Evolutionary conservation across 116 monocot species (phyloP).

Genomic region (Iris pallida): DNA sequence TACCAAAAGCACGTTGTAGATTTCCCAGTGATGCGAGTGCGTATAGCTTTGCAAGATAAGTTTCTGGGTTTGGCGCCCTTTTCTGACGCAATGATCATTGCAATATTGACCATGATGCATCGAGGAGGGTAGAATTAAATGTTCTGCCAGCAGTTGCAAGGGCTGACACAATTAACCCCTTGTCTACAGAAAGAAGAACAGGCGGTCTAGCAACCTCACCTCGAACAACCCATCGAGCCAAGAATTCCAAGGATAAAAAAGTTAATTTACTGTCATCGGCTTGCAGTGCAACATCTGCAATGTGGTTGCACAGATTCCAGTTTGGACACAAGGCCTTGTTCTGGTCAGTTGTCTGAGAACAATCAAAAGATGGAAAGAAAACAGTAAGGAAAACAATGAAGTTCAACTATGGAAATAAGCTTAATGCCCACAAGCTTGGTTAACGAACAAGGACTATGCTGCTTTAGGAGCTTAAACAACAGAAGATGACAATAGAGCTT

Average conservation of each 20-base stretch:
- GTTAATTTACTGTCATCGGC: constrained; percentile 75
- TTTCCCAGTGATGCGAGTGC: constrained; percentile 73
- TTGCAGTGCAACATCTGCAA: constrained; percentile 67
- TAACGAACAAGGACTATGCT: neutral
- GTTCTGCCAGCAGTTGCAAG: constrained; percentile 73
- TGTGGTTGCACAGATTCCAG: constrained; percentile 60
- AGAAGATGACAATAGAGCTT: too few species aligned
- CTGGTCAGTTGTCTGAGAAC: constrained; percentile 66
- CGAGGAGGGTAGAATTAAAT: constrained; percentile 49
- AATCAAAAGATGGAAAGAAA: neutral
- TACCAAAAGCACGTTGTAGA: constrained; percentile 73
- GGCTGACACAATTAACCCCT: constrained; percentile 70
- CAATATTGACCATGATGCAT: constrained; percentile 70
- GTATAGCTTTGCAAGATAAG: constrained; percentile 77
- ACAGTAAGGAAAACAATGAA: neutral
- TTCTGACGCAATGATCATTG: constrained; percentile 62
- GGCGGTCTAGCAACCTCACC: constrained; percentile 67
- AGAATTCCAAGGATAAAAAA: constrained; percentile 61
- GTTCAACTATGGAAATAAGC: neutral
- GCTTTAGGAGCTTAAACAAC: neutral
- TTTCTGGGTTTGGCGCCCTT: constrained; percentile 71
- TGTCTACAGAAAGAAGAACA: constrained; percentile 71
- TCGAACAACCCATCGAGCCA: constrained; percentile 81
- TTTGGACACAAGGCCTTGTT: constrained; percentile 77
- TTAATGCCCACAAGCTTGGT: neutral